Percentiles rank a stretch among this genome's conserved stretches.
Evolutionary conservation across 129 eudicot species (phyloP).

Genomic region (Dittrichia graveolens): DNA sequence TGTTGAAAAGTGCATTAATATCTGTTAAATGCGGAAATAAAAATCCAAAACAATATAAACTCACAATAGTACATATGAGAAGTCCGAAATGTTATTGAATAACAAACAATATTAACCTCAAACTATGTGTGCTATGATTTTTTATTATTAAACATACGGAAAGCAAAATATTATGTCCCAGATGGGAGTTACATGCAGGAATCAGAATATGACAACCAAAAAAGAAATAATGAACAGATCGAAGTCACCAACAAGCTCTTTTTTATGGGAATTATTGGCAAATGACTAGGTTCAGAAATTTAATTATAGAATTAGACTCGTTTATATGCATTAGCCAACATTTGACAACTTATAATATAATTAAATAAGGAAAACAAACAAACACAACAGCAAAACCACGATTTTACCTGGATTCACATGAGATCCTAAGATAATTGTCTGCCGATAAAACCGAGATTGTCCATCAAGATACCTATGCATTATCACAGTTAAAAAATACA

Average conservation of each 20-base stretch:
- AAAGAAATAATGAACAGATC: background rate
- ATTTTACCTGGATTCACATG: slow-evolving; percentile 79
- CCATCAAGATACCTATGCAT: slow-evolving; percentile 76
- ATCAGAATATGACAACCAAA: background rate
- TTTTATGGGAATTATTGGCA: background rate
- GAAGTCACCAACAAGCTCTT: background rate
- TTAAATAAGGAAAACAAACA: background rate
- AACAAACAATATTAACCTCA: slow-evolving; percentile 10
- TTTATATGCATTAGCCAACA: background rate
- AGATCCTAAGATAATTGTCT: slow-evolving; percentile 72
- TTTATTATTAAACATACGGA: background rate
- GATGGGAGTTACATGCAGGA: background rate
- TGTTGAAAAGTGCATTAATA: slow-evolving; percentile 76
- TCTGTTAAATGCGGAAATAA: slow-evolving; percentile 47
- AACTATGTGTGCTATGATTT: background rate
- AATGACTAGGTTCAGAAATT: background rate
- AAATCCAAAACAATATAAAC: background rate
- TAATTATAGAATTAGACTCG: background rate
- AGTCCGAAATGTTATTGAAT: background rate
- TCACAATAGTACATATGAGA: slow-evolving; percentile 1
- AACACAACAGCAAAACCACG: background rate
- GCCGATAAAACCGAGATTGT: slow-evolving; percentile 83
- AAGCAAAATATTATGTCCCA: background rate
- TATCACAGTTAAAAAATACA: slow-evolving; percentile 20
- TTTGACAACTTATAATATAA: slow-evolving; percentile 4